A percentile compares a stretch with the other conserved stretches of the same genome.
Evolutionary conservation across 148 eudicot species (phyloP).

Genomic region (Amaranthus cruentus): DNA sequence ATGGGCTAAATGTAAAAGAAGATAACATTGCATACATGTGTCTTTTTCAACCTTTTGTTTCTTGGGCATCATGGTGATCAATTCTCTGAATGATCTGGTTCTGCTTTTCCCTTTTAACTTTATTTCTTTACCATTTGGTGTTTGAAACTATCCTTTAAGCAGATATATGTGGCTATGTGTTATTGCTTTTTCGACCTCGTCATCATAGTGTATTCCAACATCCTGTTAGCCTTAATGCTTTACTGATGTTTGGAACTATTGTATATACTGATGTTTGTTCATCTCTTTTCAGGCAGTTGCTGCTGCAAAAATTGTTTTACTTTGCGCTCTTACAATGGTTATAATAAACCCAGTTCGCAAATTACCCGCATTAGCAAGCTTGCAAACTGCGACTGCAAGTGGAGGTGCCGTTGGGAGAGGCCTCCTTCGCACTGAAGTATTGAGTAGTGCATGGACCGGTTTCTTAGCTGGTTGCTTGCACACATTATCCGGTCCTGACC

Average conservation of each 20-base stretch:
- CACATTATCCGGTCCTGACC: conserved; percentile 96
- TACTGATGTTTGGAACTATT: no score
- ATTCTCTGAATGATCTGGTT: not conserved
- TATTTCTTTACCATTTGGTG: not conserved
- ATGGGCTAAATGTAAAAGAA: no score
- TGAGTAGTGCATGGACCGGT: conserved; percentile 94
- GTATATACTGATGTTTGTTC: not conserved
- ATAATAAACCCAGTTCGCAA: conserved; percentile 47
- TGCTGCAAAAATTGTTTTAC: conserved; percentile 44
- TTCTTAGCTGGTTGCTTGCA: conserved; percentile 96
- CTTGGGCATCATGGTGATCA: no score
- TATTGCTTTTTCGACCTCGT: no score
- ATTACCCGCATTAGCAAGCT: conserved; percentile 76
- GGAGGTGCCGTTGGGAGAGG: conserved; percentile 42
- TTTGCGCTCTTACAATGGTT: conserved; percentile 42
- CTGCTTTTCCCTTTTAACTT: not conserved
- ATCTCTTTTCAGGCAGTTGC: conserved; percentile 47
- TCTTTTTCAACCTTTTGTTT: no score
- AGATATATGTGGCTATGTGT: no score
- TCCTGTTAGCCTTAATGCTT: no score
- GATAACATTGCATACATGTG: no score
- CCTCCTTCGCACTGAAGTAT: conserved; percentile 52
- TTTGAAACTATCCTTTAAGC: no score
- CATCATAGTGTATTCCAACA: no score
- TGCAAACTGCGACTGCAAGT: conserved; percentile 42